phyloP scores from a whole-genome alignment of 768 basidiomycete species.

The Tephrocybe rancida region DNA sequence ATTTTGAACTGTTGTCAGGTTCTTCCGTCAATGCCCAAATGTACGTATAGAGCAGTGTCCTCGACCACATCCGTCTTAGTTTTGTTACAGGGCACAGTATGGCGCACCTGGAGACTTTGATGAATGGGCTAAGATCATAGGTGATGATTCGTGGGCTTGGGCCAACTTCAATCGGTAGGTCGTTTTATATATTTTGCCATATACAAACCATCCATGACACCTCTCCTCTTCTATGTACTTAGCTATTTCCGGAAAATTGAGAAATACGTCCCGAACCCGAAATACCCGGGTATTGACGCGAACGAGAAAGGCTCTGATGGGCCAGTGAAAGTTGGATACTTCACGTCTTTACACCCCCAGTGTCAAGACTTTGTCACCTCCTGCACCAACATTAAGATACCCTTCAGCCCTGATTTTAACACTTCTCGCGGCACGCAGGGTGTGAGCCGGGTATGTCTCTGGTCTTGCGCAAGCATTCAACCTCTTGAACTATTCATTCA shows the following conservation, averaged over 20 bases:
- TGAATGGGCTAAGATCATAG: conserved; percentile 58
- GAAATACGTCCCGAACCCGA: conserved; percentile 47
- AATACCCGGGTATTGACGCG: conserved; percentile 48
- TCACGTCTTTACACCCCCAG: conserved; percentile 37
- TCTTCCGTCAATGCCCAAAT: conserved; percentile 67
- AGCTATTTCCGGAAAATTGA: conserved; percentile 73
- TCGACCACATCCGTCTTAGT: not conserved
- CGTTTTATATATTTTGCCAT: not conserved
- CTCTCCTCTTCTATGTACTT: not conserved
- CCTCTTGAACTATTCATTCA: too few species aligned
- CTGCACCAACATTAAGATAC: conserved; percentile 52
- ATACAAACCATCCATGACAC: not conserved
- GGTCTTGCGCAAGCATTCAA: not conserved
- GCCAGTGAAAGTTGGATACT: conserved; percentile 56
- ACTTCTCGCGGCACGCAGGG: conserved; percentile 55
- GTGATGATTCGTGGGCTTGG: conserved; percentile 64
- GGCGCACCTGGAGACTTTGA: conserved; percentile 72
- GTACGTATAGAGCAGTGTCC: conserved; percentile 21
- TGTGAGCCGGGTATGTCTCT: conserved; percentile 48
- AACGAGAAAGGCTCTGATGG: conserved; percentile 49
- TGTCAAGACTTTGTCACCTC: conserved; percentile 53
- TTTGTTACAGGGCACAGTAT: conserved; percentile 51
- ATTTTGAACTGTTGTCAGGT: conserved; percentile 31
- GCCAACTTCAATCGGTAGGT: conserved; percentile 50
- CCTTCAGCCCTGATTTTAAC: conserved; percentile 57